Conservation (phyloP, 306 rosid genomes). For the Gastrolobium bilobum region DNA sequence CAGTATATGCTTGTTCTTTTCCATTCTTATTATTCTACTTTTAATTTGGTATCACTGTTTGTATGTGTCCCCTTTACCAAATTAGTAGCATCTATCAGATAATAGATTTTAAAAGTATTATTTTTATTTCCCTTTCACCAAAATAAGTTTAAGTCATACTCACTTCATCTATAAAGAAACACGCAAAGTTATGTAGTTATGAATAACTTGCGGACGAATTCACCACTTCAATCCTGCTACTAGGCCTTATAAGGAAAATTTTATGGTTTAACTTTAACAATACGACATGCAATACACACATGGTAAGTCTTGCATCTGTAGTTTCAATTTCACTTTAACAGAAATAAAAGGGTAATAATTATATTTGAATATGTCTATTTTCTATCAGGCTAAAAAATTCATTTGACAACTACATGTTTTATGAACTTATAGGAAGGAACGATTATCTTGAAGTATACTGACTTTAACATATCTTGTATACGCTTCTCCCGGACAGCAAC, state of each 20-base stretch:
- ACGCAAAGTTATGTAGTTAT: neutral
- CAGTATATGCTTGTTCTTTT: constrained; percentile 23
- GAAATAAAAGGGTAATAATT: neutral
- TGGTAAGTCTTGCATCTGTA: neutral
- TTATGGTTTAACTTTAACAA: neutral
- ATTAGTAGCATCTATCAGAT: neutral
- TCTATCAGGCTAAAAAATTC: neutral
- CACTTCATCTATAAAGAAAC: constrained; percentile 28
- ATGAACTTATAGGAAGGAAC: neutral
- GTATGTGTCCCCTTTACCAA: constrained; percentile 15
- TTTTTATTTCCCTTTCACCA: constrained; percentile 27
- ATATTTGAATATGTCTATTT: neutral
- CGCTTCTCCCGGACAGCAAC: neutral
- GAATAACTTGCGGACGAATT: neutral
- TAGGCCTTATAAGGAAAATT: neutral
- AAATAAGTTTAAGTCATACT: constrained; percentile 39
- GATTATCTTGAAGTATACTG: neutral
- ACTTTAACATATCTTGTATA: neutral
- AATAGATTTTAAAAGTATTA: constrained; percentile 21
- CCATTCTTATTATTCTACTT: constrained; percentile 29
- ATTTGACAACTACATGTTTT: neutral
- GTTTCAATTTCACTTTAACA: neutral
- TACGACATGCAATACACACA: neutral
- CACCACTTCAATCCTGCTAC: neutral
- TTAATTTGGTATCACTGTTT: constrained; percentile 45